Percentiles rank a stretch among this genome's conserved stretches.
phyloP scores from a whole-genome alignment of 805 yeast genomes.

The Yamadazyma laniorum region DNA sequence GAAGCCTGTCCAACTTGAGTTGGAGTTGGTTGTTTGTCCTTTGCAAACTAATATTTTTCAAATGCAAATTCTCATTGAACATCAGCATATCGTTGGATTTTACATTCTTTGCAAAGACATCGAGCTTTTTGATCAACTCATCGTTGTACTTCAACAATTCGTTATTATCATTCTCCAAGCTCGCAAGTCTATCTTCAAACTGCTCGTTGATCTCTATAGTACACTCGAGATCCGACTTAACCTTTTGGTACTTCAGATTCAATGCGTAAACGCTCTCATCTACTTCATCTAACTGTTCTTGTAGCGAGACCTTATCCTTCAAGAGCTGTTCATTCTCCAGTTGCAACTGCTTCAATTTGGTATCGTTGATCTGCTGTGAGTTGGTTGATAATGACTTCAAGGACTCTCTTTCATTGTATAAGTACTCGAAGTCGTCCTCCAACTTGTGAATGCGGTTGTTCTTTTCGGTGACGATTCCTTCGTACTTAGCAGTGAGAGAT shows the following conservation, averaged over 20 bases:
- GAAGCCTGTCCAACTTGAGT: slow-evolving; percentile 48
- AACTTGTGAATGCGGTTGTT: slow-evolving; percentile 31
- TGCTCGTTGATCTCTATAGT: slow-evolving; percentile 35
- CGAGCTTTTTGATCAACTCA: slow-evolving; percentile 24
- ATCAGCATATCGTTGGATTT: slow-evolving; percentile 11
- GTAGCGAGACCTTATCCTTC: slow-evolving; percentile 15
- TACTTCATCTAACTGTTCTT: slow-evolving; percentile 12
- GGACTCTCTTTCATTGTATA: slow-evolving; percentile 33
- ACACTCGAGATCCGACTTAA: slow-evolving; percentile 35
- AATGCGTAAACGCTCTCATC: slow-evolving; percentile 10
- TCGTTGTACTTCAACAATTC: slow-evolving; percentile 25
- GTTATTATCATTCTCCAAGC: slow-evolving; percentile 23
- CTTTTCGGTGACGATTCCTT: slow-evolving; percentile 28
- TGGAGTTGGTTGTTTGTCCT: slow-evolving; percentile 56
- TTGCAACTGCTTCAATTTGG: slow-evolving; percentile 18
- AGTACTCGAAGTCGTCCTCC: slow-evolving; percentile 35
- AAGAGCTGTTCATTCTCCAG: slow-evolving; percentile 19
- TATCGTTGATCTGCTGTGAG: slow-evolving; percentile 25
- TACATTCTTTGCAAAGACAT: slow-evolving; percentile 15
- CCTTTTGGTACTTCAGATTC: slow-evolving; percentile 29
- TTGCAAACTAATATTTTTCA: slow-evolving; percentile 33
- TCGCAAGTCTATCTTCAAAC: slow-evolving; percentile 34
- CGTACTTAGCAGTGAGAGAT: slow-evolving; percentile 23
- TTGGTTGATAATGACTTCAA: slow-evolving; percentile 31
- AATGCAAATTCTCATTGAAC: slow-evolving; percentile 20